These are phyloP conservation scores for Decorospora gaudefroyi DNA, from an alignment of 2,329 filamentous ascomycete genomes.

Conservation along the genomic window DNA sequence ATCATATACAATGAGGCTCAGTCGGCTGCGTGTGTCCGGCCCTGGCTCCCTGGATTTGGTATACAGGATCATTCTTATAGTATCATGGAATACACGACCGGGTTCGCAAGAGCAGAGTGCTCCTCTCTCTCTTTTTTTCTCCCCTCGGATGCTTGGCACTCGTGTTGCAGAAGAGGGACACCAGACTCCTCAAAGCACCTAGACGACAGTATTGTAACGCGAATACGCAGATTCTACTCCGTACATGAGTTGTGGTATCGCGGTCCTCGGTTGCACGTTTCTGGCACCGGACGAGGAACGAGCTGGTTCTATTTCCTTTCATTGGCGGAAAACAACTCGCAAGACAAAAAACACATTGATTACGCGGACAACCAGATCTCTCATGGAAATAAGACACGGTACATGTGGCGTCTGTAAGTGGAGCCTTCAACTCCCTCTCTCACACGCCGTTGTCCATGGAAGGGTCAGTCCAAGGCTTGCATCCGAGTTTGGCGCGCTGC, in stretches of 20 bases:
- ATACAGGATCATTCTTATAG: too few species aligned
- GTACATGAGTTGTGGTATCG: too few species aligned
- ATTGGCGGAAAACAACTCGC: not conserved
- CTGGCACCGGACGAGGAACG: not conserved
- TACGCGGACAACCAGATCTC: not conserved
- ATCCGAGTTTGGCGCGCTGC: constrained; percentile 7
- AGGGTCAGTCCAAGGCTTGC: not conserved
- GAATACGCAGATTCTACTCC: too few species aligned
- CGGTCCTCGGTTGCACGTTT: too few species aligned
- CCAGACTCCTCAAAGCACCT: too few species aligned
- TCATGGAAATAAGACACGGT: constrained; percentile 13
- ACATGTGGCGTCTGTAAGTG: constrained; percentile 8
- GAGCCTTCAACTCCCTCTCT: constrained; percentile 5
- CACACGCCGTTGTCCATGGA: not conserved
- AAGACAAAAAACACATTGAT: not conserved
- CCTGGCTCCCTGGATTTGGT: not conserved
- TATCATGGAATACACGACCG: constrained; percentile 4
- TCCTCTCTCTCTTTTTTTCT: too few species aligned
- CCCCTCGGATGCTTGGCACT: too few species aligned
- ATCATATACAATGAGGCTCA: not conserved
- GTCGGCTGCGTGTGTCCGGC: not conserved
- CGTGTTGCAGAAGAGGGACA: too few species aligned
- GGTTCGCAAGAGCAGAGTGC: constrained; percentile 1
- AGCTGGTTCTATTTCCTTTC: not conserved
- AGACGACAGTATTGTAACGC: too few species aligned